phyloP scores from a whole-genome alignment of 2,329 filamentous ascomycete genomes.

The Epichloe bromicola region DNA sequence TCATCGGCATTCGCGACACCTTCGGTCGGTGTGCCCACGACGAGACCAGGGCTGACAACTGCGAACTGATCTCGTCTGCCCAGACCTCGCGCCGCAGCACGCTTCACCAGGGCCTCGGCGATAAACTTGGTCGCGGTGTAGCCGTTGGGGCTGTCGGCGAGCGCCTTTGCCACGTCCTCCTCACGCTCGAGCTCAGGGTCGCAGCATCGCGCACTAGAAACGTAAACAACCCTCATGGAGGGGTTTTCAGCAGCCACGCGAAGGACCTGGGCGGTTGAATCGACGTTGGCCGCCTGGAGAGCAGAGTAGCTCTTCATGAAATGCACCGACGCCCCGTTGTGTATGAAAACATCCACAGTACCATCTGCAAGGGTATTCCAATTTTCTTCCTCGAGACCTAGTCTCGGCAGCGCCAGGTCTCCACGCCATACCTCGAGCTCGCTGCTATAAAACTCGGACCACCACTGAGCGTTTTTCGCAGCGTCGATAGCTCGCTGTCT shows the following conservation, averaged over 20 bases:
- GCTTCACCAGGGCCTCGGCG: constrained; percentile 8
- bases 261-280: constrained; percentile 3
- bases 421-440: constrained; percentile 4
- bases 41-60: constrained; percentile 5
- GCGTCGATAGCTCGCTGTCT: constrained; percentile 2
- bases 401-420: neutral
- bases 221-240: constrained; percentile 1
- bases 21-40: constrained; percentile 11
- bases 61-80: neutral
- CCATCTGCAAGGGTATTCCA: neutral
- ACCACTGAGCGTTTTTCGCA: constrained; percentile 1
- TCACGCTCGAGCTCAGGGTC: neutral
- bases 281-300: constrained; percentile 5
- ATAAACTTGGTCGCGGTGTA: constrained; percentile 13
- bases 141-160: constrained; percentile 1
- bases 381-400: neutral
- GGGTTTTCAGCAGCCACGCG: neutral
- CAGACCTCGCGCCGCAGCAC: constrained; percentile 8
- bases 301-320: constrained; percentile 3
- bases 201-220: neutral
- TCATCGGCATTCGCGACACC: constrained; percentile 11
- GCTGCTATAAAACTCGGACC: neutral
- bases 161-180: constrained; percentile 1
- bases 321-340: constrained; percentile 5
- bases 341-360: constrained; percentile 3